Evolutionary conservation across 2,329 filamentous ascomycete species (phyloP), one percentile per base, ranked within the genome.

Genomic region (Fusarium secorum): DNA sequence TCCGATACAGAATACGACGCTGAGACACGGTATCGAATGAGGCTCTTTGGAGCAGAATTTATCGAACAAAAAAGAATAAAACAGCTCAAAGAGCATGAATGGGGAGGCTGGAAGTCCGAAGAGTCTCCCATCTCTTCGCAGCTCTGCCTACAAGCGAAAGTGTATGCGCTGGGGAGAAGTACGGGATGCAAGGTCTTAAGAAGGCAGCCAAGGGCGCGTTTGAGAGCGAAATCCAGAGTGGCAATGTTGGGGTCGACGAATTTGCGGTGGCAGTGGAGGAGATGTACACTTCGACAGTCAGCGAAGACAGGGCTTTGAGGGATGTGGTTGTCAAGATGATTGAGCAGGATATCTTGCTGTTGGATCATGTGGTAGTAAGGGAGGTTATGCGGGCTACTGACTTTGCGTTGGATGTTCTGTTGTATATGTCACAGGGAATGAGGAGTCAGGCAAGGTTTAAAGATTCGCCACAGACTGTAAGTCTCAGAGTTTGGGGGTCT

Each of bases 131-230:
- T 2, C 0, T 35, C 17, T 3, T 35, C 30, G 2, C 15, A 56
- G 9, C 20, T 56, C 2, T 3, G 24, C 15, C 15, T 57, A 3
- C 54, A 57, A 1, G 54, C 32, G 0, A 57, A 57, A 0, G 22
- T 36, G 0, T 57, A 57, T 0, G 41, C 24, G 1, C 24, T 48
- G 0, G 54, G 4, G 24, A 28, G 13, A 55, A 55, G 2, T 49
- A 57, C 4, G 0, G 22, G 0, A 36, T 49, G 0, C 0, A 36
- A 1, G 41, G 41, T 0, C 11, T 48, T 0, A 57, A 48, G 26
- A n/a, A 28, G 3, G 20, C 0, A 18, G 41, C 41, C 4, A 5
- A 28, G 20, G 0, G 15, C 0, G 1, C 6, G 1, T 48, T 48
- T 5, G 30, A 30, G 1, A 26, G 11, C 0, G 32, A 56, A 4